Conservation (phyloP, 345 rosid species). For the Hibiscus trionum region DNA sequence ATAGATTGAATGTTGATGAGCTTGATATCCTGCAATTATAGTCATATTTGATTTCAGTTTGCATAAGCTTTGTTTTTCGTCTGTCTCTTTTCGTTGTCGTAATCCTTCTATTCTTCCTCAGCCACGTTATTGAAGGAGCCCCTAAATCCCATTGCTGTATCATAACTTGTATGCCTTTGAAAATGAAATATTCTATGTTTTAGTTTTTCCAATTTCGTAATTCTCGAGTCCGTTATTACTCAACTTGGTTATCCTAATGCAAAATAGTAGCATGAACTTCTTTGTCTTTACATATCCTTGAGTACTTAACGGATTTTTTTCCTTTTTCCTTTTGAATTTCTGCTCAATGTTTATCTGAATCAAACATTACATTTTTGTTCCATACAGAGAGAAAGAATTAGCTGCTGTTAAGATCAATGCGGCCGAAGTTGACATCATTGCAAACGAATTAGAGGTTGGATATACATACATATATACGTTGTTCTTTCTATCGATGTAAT, state of each 20-base stretch:
- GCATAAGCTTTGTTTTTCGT: no score
- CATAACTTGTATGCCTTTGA: neutral
- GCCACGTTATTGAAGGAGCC: neutral
- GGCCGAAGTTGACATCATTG: slow-evolving; percentile 82
- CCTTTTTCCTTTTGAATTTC: slow-evolving; percentile 14
- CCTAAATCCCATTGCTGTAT: neutral
- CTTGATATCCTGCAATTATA: neutral
- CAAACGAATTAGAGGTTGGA: slow-evolving; percentile 84
- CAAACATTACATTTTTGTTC: neutral
- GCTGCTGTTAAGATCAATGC: slow-evolving; percentile 95
- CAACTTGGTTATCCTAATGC: neutral
- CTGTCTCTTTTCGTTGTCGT: no score
- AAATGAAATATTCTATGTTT: neutral
- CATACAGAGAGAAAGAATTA: slow-evolving; percentile 78
- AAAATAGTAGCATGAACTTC: neutral
- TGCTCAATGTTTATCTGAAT: neutral
- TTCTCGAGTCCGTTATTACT: neutral
- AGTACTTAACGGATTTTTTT: neutral
- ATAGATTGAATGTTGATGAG: neutral
- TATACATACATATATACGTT: neutral
- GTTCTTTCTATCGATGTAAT: neutral
- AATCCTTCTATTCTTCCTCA: no score
- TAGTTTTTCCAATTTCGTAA: neutral
- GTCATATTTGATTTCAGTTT: slow-evolving; percentile 19
- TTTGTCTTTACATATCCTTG: neutral